These are phyloP conservation scores for Kluyveromyces starmeri DNA, from an alignment of 805 yeast genomes.

Conservation along the genomic window DNA sequence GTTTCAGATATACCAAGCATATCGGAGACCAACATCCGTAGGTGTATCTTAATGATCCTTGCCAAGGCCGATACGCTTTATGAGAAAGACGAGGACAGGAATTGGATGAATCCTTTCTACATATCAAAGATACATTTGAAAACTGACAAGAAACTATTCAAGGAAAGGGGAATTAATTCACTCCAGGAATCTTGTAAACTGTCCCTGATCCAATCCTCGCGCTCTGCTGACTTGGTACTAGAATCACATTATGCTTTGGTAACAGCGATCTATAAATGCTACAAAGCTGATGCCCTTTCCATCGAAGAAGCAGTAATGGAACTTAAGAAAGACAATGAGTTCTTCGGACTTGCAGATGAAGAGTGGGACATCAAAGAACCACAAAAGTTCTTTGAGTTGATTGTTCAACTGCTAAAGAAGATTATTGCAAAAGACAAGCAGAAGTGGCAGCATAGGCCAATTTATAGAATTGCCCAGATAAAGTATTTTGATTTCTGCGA, in stretches of 20 bases:
- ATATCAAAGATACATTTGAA: conserved; percentile 52
- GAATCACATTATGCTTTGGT: conserved; percentile 73
- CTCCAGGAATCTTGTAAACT: conserved; percentile 37
- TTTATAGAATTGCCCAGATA: conserved; percentile 60
- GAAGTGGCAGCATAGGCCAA: conserved; percentile 88
- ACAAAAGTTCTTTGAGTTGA: conserved; percentile 29
- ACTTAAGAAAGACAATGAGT: conserved; percentile 32
- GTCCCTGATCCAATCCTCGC: conserved; percentile 30
- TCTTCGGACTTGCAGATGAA: conserved; percentile 17
- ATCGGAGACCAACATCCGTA: conserved; percentile 24
- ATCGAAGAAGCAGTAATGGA: conserved; percentile 32
- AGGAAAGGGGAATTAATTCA: conserved; percentile 31
- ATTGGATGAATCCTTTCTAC: conserved; percentile 57
- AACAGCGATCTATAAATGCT: conserved; percentile 49
- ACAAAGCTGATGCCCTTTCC: conserved; percentile 30
- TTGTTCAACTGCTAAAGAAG: conserved; percentile 40
- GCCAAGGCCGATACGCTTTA: conserved; percentile 16
- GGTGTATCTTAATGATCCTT: conserved; percentile 22
- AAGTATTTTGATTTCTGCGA: conserved; percentile 46
- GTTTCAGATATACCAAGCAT: conserved; percentile 11
- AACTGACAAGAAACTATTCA: conserved; percentile 25
- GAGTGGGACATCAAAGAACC: conserved; percentile 20
- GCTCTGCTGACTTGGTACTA: conserved; percentile 42
- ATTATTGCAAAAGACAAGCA: conserved; percentile 58
- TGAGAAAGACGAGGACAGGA: conserved; percentile 15